Conservation (phyloP, 2,329 filamentous ascomycete genomes). For the Pseudogymnoascus sp. region DNA sequence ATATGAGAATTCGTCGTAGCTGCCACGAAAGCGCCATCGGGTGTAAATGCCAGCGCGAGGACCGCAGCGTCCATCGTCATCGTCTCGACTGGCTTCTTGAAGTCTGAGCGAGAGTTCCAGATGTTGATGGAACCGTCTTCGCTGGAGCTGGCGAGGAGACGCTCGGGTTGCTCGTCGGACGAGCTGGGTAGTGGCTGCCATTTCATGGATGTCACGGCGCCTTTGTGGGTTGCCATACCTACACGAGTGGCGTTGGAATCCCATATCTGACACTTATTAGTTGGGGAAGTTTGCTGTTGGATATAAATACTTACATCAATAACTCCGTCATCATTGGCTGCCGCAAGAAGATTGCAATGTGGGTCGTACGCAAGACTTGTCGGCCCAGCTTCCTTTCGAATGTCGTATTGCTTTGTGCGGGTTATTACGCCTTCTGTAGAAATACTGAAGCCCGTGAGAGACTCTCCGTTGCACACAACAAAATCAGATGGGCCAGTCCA, state of each 20-base stretch:
- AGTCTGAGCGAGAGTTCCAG: slow-evolving; percentile 49
- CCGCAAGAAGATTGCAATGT: slow-evolving; percentile 45
- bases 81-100: slow-evolving; percentile 48
- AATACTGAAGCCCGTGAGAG: slow-evolving; percentile 41
- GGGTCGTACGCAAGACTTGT: slow-evolving; percentile 49
- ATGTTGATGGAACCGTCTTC: slow-evolving; percentile 55
- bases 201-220: slow-evolving; percentile 46
- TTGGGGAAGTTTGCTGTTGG: background rate
- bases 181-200: slow-evolving; percentile 49
- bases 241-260: slow-evolving; percentile 9
- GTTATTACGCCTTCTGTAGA: slow-evolving; percentile 36
- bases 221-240: slow-evolving; percentile 49
- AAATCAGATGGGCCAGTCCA: slow-evolving; percentile 54
- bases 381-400: slow-evolving; percentile 44
- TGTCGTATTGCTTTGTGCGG: slow-evolving; percentile 41
- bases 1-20: slow-evolving; percentile 51
- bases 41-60: slow-evolving; percentile 52
- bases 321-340: slow-evolving; percentile 49
- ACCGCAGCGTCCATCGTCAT: slow-evolving; percentile 53
- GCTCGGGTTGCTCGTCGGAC: slow-evolving; percentile 33
- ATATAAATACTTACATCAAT: slow-evolving; percentile 45
- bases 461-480: slow-evolving; percentile 48
- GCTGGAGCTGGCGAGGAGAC: slow-evolving; percentile 49
- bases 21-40: slow-evolving; percentile 54
- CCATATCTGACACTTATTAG: slow-evolving; percentile 21